Percentiles rank a stretch among this genome's conserved stretches.
Conservation (phyloP, 352 stramenopile genomes). For the Pythium vanterpoolii region DNA sequence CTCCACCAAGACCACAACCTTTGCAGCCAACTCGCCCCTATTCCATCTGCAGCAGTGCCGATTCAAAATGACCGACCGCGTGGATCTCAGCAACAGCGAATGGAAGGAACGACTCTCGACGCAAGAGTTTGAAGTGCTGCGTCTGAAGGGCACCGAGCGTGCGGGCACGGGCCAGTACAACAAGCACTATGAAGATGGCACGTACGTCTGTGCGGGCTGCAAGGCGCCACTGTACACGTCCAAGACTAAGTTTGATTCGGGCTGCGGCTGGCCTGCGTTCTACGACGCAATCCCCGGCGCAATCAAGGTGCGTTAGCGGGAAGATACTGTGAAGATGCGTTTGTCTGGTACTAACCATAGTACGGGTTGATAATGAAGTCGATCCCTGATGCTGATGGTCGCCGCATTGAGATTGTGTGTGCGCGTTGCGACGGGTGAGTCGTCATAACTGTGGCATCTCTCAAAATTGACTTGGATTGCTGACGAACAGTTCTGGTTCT, state of each 20-base stretch:
- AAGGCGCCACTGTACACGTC: slow-evolving; percentile 87
- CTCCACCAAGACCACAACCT: background rate
- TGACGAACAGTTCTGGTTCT: background rate
- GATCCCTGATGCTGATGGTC: slow-evolving; percentile 62
- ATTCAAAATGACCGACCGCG: slow-evolving; percentile 49
- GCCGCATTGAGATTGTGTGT: slow-evolving; percentile 87
- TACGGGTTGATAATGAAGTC: slow-evolving; percentile 29
- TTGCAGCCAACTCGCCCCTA: background rate
- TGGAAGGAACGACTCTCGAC: slow-evolving; percentile 80
- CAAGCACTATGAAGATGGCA: slow-evolving; percentile 82
- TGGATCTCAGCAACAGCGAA: slow-evolving; percentile 64
- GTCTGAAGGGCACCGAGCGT: slow-evolving; percentile 89
- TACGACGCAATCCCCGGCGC: slow-evolving; percentile 86
- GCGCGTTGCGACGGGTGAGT: slow-evolving; percentile 79
- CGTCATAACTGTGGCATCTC: background rate
- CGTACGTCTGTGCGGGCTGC: slow-evolving; percentile 87
- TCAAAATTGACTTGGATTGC: background rate
- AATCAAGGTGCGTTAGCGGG: slow-evolving; percentile 57
- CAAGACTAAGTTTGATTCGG: slow-evolving; percentile 88
- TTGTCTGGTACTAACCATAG: background rate
- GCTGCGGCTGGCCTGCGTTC: slow-evolving; percentile 89
- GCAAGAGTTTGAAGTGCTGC: slow-evolving; percentile 84
- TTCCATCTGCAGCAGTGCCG: slow-evolving; percentile 8
- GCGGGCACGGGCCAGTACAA: slow-evolving; percentile 87
- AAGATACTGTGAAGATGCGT: background rate